Evolutionary conservation across 495 filamentous ascomycete species (phyloP).

Genomic region (Aspergillus cavernicola): DNA sequence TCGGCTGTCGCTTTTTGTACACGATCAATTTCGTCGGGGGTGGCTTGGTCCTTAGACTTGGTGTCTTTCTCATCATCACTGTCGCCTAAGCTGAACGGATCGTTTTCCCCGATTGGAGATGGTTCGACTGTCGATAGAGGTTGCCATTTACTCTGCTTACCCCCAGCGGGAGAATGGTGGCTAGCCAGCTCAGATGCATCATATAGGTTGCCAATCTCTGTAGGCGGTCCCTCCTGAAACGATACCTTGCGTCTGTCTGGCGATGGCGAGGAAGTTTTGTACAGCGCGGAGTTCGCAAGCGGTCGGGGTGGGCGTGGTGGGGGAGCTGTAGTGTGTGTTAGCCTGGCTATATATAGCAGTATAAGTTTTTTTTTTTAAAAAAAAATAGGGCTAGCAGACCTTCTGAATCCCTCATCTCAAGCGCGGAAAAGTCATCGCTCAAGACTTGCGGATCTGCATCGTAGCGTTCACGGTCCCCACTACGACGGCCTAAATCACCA

Average conservation of each 20-base stretch:
- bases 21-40: slow-evolving; percentile 63
- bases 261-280: slow-evolving; percentile 63
- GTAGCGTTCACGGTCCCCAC: slow-evolving; percentile 81
- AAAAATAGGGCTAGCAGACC: slow-evolving; percentile 40
- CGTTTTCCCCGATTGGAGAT: slow-evolving; percentile 81
- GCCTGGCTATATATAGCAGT: not conserved
- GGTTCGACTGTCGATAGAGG: slow-evolving; percentile 85
- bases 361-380: too few species aligned
- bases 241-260: slow-evolving; percentile 69
- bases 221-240: slow-evolving; percentile 68
- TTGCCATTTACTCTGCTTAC: slow-evolving; percentile 92
- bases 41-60: slow-evolving; percentile 59
- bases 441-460: slow-evolving; percentile 93
- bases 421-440: slow-evolving; percentile 84
- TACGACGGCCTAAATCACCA: slow-evolving; percentile 59
- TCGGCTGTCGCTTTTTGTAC: slow-evolving; percentile 69
- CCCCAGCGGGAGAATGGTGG: slow-evolving; percentile 36
- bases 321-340: slow-evolving; percentile 31
- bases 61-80: slow-evolving; percentile 90
- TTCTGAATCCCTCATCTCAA: slow-evolving; percentile 77
- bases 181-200: slow-evolving; percentile 53
- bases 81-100: slow-evolving; percentile 94
- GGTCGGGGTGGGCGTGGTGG: slow-evolving; percentile 56
- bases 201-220: slow-evolving; percentile 79
- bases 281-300: slow-evolving; percentile 74